A percentile compares a stretch with the other conserved stretches of the same genome.
These are phyloP conservation scores for Cydonia oblonga DNA, from an alignment of 331 rosid genomes.

Conservation along the genomic window DNA sequence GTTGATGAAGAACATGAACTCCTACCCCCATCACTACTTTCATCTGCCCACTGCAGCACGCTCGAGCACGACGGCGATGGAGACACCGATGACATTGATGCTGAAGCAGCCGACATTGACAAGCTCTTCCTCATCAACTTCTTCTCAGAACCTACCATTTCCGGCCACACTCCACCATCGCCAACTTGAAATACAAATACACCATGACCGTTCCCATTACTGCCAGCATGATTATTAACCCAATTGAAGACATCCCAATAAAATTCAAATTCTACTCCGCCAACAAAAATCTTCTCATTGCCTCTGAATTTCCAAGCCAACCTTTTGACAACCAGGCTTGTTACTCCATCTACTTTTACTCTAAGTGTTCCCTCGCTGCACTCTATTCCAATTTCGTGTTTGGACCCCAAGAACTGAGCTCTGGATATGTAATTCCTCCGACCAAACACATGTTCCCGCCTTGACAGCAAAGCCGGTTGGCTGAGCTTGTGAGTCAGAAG, in stretches of 20 bases:
- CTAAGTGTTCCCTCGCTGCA: slow-evolving; percentile 43
- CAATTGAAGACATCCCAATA: no score
- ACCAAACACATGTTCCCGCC: slow-evolving; percentile 69
- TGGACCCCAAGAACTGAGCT: slow-evolving; percentile 55
- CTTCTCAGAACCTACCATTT: not conserved
- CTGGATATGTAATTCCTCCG: slow-evolving; percentile 39
- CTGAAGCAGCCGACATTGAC: slow-evolving; percentile 14
- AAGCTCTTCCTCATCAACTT: slow-evolving; percentile 44
- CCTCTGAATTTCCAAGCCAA: slow-evolving; percentile 84
- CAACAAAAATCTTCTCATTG: slow-evolving; percentile 52
- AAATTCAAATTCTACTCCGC: slow-evolving; percentile 25
- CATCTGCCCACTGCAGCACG: slow-evolving; percentile 75
- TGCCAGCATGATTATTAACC: no score
- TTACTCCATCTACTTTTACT: slow-evolving; percentile 51
- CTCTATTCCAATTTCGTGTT: slow-evolving; percentile 54
- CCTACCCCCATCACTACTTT: slow-evolving; percentile 64
- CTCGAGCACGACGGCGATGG: slow-evolving; percentile 40
- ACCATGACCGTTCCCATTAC: no score
- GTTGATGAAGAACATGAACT: slow-evolving; percentile 72
- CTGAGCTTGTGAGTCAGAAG: not conserved
- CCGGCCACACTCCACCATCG: no score
- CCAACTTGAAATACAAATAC: no score
- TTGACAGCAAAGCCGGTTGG: slow-evolving; percentile 35
- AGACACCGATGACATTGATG: slow-evolving; percentile 11
- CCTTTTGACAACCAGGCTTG: slow-evolving; percentile 44